Evolutionary conservation across 2,329 filamentous ascomycete species (phyloP).

Genomic region (Fusarium cicatricum): DNA sequence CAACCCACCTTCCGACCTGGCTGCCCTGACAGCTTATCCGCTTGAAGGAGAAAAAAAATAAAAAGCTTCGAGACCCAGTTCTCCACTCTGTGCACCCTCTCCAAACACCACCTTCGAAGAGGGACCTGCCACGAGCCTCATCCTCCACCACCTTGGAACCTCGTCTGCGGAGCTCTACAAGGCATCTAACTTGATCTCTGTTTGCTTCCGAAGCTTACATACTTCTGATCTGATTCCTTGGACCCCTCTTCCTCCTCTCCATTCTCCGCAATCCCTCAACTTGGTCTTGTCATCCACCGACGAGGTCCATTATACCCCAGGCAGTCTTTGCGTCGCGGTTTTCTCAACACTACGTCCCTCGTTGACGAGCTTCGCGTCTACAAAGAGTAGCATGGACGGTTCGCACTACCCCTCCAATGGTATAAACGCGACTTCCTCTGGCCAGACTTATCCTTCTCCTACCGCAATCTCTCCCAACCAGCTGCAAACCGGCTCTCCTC

Average conservation of each 20-base stretch:
- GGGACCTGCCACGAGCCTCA: conserved; percentile 52
- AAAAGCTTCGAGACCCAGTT: conserved; percentile 55
- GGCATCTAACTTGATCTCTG: conserved; percentile 39
- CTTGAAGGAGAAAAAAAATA: conserved; percentile 47
- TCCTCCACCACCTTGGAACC: conserved; percentile 50
- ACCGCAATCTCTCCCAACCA: conserved; percentile 62
- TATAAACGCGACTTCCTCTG: conserved; percentile 62
- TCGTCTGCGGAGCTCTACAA: conserved; percentile 43
- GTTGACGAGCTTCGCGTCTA: conserved; percentile 44
- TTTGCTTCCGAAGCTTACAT: conserved; percentile 33
- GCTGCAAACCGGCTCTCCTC: conserved; percentile 56
- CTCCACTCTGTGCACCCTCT: conserved; percentile 57
- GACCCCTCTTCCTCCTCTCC: conserved; percentile 20
- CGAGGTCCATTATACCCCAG: conserved; percentile 37
- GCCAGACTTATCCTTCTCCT: conserved; percentile 60
- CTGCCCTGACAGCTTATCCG: conserved; percentile 42
- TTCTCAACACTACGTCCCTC: conserved; percentile 36
- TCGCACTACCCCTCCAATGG: conserved; percentile 63
- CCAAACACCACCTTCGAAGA: conserved; percentile 54
- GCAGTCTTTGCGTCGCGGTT: conserved; percentile 36
- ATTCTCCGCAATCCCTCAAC: conserved; percentile 38
- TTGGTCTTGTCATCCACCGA: conserved; percentile 37
- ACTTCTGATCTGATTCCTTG: conserved; percentile 19
- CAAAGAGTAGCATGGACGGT: conserved; percentile 61
- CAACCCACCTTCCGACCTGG: conserved; percentile 40